These are phyloP conservation scores for Mortierella alpina DNA, from an alignment of 192 early-diverging fungal genomes.

Conservation along the genomic window DNA sequence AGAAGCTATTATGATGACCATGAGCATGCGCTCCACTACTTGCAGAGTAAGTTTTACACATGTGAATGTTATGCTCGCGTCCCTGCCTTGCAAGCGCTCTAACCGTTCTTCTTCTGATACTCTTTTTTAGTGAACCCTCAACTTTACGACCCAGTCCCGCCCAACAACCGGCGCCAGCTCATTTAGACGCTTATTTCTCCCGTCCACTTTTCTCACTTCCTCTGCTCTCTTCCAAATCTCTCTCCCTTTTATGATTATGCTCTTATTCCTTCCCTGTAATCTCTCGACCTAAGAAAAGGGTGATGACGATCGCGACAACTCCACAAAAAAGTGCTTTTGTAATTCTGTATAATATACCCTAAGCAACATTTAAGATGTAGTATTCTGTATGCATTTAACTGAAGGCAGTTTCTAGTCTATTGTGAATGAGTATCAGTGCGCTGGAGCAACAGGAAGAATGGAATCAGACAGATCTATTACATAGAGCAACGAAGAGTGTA, in stretches of 20 bases:
- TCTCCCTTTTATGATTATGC: background rate
- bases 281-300: too few relatives aligned
- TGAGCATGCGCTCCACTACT: conserved; percentile 21
- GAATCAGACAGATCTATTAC: too few relatives aligned
- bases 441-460: too few relatives aligned
- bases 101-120: background rate
- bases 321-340: too few relatives aligned
- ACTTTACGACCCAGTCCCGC: conserved; percentile 29
- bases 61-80: too few relatives aligned
- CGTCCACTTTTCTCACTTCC: conserved; percentile 7
- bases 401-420: too few relatives aligned
- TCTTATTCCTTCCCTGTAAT: background rate
- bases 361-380: too few relatives aligned
- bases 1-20: conserved; percentile 6
- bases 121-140: conserved; percentile 40
- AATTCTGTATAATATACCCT: too few relatives aligned
- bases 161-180: conserved; percentile 33
- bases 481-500: background rate
- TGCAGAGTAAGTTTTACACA: conserved; percentile 33
- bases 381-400: too few relatives aligned
- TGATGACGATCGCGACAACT: too few relatives aligned
- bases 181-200: conserved; percentile 16
- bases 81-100: background rate
- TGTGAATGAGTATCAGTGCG: too few relatives aligned
- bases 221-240: background rate